Conservation (phyloP, 192 early-diverging fungal genomes). For the Backusella macrospora region DNA sequence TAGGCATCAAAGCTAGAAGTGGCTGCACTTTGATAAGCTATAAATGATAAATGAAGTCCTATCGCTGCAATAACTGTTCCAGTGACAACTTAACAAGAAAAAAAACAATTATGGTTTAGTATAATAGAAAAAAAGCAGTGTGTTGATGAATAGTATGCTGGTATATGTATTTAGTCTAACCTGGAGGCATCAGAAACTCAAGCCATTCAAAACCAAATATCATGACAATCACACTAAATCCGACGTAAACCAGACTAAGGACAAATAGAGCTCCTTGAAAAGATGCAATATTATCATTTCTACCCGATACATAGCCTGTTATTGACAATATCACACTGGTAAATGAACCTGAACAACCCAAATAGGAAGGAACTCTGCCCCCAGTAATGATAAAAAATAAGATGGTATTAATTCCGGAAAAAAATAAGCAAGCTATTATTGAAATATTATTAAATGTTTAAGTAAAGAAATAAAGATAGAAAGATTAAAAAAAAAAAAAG, state of each 20-base stretch:
- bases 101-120: no score
- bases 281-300: slow-evolving; percentile 45
- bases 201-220: slow-evolving; percentile 46
- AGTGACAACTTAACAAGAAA: slow-evolving; percentile 45
- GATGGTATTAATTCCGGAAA: slow-evolving; percentile 55
- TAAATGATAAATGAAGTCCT: slow-evolving; percentile 48
- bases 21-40: slow-evolving; percentile 45
- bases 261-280: slow-evolving; percentile 54
- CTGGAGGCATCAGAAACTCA: slow-evolving; percentile 55
- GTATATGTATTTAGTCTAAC: not conserved
- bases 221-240: slow-evolving; percentile 43
- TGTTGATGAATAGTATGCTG: not conserved
- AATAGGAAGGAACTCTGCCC: slow-evolving; percentile 57
- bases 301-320: slow-evolving; percentile 40
- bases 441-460: not conserved
- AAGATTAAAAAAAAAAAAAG: no score
- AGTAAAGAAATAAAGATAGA: no score
- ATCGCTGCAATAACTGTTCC: slow-evolving; percentile 54
- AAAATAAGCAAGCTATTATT: slow-evolving; percentile 46
- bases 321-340: slow-evolving; percentile 42
- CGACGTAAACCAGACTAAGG: slow-evolving; percentile 44
- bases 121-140: not conserved
- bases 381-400: slow-evolving; percentile 54
- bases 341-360: slow-evolving; percentile 59
- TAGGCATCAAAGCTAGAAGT: slow-evolving; percentile 43